Evolutionary conservation across 371 early-diverging fungal species (phyloP), one percentile per base, ranked within the genome.

Genomic region (Zancudomyces culisetae): DNA sequence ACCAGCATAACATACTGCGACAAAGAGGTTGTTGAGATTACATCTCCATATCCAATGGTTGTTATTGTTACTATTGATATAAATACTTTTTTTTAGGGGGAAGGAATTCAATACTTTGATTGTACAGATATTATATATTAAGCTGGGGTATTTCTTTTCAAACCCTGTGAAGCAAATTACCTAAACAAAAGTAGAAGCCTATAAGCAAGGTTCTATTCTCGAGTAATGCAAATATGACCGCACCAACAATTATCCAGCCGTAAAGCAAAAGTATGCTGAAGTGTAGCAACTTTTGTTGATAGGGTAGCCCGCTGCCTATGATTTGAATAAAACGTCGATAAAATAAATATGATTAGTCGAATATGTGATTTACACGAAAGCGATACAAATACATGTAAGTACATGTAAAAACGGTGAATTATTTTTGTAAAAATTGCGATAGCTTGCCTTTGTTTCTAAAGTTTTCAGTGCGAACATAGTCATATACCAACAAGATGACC

Each of bases 401-500:
- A n/a, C n/a, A n/a, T n/a, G n/a, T n/a, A n/a, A n/a, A n/a, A n/a
- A n/a, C n/a, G n/a, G n/a, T n/a, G n/a, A n/a, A n/a, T n/a, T n/a
- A n/a, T n/a, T n/a, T n/a, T n/a, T n/a, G n/a, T n/a, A n/a, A n/a
- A n/a, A n/a, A n/a, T n/a, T n/a, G 35, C 15, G 10, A 35, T 35
- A 15, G 6, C 15, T 35, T 35, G 3, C 50, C 50, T 35, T 10
- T 2, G 20, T 35, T 29, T 49, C 18, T 64, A 64, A 51, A 64
- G 61, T 64, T 62, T 64, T 15, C 59, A 54, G 42, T 55, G 49
- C 35, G 6, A 10, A 10, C 15, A 15, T 35, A 35, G 35, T 35
- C 35, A 35, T 10, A n/a, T 10, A 35, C 6, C 6, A 35, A 15
- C 35, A 35, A 35, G 6, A 35, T 35, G 6, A 15, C 35, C 15